Evolutionary conservation across 805 yeast species (phyloP), one percentile per base, ranked within the genome.

Genomic region (Nakazawaea siamensis): DNA sequence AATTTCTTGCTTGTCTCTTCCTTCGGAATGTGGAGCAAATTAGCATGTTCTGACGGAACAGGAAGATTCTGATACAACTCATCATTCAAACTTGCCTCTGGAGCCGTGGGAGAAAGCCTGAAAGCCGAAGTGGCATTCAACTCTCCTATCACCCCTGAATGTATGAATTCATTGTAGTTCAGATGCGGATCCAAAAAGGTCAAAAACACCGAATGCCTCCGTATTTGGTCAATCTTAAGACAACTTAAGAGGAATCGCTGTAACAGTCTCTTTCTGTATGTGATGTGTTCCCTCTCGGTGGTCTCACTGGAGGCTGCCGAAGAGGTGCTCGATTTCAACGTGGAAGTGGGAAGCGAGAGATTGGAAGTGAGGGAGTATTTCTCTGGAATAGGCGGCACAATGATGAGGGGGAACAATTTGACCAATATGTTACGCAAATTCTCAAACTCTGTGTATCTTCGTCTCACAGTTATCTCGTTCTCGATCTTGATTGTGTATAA

Each of bases 371-470:
- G 52, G 12, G 83, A 67, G 53, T 82, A 90, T 52, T 83, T 83
- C 54, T 79, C 82, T 0, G 98, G 98, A 8, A 92, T 90, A 1
- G 97, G 97, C 5, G 98, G 98, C 4, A 92, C 74, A 3, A 92
- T 70, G 4, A 77, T 52, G 3, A 92, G 75, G 3, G 98, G 97
- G 43, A 81, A 80, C 25, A 84, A 58, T 45, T 80, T 76, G 3
- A 76, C 64, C 16, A 92, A 62, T 4, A 81, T 69, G 27, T 74
- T 79, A 41, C 96, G 66, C 29, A 92, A 65, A 33, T 83, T 74
- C 49, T 85, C 96, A 53, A 92, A 92, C 53, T 92, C 98, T 23
- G 95, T 81, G 54, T 92, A 92, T 29, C 97, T 66, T 47, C 98
- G 65, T 31, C 88, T 74, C 4, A 86, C 88, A 12, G 68, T 62